Percentiles rank a stretch among this genome's conserved stretches.
Evolutionary conservation across 257 asterid species (phyloP).

Genomic region (Solanum sitiens): DNA sequence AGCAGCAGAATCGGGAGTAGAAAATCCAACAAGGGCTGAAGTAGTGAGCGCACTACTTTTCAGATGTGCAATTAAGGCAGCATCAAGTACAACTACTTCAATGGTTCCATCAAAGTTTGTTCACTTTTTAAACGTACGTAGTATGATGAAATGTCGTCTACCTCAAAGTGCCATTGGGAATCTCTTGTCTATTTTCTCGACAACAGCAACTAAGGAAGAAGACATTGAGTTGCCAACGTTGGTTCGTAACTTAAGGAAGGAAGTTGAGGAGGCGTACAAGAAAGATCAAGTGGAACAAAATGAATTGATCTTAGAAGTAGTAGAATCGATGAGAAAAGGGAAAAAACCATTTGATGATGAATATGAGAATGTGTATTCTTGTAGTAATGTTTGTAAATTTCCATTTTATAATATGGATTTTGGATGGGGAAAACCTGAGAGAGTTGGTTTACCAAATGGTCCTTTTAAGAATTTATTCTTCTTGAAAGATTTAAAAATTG

Average conservation of each 20-base stretch:
- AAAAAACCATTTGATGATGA: not conserved
- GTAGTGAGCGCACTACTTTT: no score
- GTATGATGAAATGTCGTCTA: not conserved
- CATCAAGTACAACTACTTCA: no score
- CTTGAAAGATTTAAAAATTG: not conserved
- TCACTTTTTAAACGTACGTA: not conserved
- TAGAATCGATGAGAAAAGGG: not conserved
- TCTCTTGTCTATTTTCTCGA: not conserved
- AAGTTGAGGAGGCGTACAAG: not conserved
- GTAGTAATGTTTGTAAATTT: not conserved
- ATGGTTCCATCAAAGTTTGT: not conserved
- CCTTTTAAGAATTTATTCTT: not conserved
- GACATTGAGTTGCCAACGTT: not conserved
- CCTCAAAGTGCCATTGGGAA: not conserved
- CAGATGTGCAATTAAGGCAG: no score
- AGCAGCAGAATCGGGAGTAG: no score
- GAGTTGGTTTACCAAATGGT: not conserved
- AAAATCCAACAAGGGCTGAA: no score
- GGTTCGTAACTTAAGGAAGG: not conserved
- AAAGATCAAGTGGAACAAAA: not conserved
- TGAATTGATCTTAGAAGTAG: not conserved
- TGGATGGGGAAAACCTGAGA: not conserved
- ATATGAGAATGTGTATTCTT: not conserved
- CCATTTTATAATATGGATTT: not conserved
- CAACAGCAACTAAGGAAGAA: not conserved